Base-by-base conservation (phyloP, 345 rosid genomes). In the Combretum micranthum region DNA sequence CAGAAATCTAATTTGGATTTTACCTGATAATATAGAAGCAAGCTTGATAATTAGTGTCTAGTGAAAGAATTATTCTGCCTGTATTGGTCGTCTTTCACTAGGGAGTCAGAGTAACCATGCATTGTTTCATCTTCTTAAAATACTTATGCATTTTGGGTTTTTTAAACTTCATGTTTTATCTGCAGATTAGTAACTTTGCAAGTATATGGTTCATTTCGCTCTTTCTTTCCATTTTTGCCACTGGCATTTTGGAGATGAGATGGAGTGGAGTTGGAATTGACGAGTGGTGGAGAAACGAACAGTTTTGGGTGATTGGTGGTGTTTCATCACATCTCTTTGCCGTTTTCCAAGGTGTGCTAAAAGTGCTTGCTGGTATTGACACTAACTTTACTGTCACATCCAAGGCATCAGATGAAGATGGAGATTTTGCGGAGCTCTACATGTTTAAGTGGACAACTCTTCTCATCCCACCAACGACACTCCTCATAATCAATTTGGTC, bases 251-350 rank as follows among this genome's bases (percentile, higher is more conserved):
- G 2, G 97, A 89, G 68, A 86, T 89, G 95, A 80, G 95, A 60
- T 89, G 97, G 97, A 84, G 97, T 50, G 95, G 95, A 3, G 97
- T 89, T 18, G 90, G 97, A 25, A 89, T 86, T 7, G 97, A 89
- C 20, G 97, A 89, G 54, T 89, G 97, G 97, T 89, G 97, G 97
- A 82, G 97, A 71, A 89, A 89, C 46, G 96, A 89, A 64, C 96
- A 89, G 69, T 89, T 89, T 70, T 89, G 96, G 96, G 96, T 89
- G 39, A 88, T 88, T 15, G 96, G 96, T 59, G 96, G 96, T 52
- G 95, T 88, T 52, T 88, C 96, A 4, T 61, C 95, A 20, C 96
- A 88, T 64, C 82, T 88, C 21, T 88, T 88, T 52, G 96, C 96
- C 2, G 89, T 89, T 63, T 74, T 82, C 75, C 97, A 89, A 75